Percentiles rank a stretch among this genome's conserved stretches.
Conservation (phyloP, 306 rosid species). For the Luffa acutangula region DNA sequence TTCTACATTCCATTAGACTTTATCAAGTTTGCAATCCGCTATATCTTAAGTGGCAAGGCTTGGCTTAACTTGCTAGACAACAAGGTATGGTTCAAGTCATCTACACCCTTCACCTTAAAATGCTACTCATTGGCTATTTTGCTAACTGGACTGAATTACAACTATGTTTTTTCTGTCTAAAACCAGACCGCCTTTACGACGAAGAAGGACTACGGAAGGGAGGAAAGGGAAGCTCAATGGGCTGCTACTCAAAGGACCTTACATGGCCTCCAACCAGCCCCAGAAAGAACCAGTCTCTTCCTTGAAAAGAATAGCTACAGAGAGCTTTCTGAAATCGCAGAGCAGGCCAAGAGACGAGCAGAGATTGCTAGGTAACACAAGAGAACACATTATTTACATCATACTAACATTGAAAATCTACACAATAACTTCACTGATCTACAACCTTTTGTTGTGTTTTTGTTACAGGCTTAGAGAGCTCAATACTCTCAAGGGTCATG, state of each 20-base stretch:
- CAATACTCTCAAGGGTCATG: conserved; percentile 88
- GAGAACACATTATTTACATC: not conserved
- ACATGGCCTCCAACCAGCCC: conserved; percentile 83
- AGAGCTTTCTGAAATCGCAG: conserved; percentile 91
- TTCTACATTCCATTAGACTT: conserved; percentile 78
- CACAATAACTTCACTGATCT: not conserved
- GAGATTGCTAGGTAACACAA: conserved; percentile 76
- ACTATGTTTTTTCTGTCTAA: not conserved
- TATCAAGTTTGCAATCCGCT: conserved; percentile 71
- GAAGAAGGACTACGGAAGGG: conserved; percentile 90
- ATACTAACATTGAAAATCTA: not conserved
- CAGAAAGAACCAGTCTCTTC: conserved; percentile 43
- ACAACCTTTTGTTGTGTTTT: not conserved
- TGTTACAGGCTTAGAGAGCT: conserved; percentile 80
- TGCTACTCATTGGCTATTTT: not conserved
- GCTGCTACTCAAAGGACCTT: conserved; percentile 92
- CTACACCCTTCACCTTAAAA: no score
- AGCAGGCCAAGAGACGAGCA: conserved; percentile 95
- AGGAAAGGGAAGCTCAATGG: conserved; percentile 98
- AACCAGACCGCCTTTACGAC: conserved; percentile 95
- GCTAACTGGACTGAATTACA: not conserved
- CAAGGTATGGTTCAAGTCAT: conserved; percentile 35
- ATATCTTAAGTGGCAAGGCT: conserved; percentile 93
- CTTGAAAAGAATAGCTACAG: conserved; percentile 77
- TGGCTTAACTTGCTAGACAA: conserved; percentile 84